Evolutionary conservation across 2,329 filamentous ascomycete genomes (phyloP), one percentile per base, ranked within the genome.

Genomic region (Phaeomoniella chlamydospora): DNA sequence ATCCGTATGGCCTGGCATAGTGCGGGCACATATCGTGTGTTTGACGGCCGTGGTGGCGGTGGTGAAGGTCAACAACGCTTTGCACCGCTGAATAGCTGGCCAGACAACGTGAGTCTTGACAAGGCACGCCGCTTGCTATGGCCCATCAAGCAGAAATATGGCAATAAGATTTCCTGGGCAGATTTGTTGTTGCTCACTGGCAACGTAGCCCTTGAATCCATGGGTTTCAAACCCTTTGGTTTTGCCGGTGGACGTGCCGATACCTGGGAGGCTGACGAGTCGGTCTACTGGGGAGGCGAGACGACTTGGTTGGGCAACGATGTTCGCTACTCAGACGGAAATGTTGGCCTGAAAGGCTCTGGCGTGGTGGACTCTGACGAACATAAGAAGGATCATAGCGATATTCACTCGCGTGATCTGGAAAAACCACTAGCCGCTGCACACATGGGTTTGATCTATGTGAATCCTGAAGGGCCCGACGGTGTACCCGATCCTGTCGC

Each of bases 131-230:
- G 80, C 43, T 71, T 86, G 38, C 64, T 86, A 30, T 84, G 79
- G 77, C 80, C 80, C 38, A 75, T 86, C 62, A 86, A 86, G 72
- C 79, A 83, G 48, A 86, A 86, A 68, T 86, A 86, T 45, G 80
- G 80, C 55, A 74, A 74, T 67, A 83, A 81, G 65, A 80, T 86
- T 57, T 85, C 80, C 0, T 86, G 80, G 80, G 76, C 80, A 15
- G 80, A 86, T 52, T 59, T 86, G 40, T 55, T 79, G 34, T 65
- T 84, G 38, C 68, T 86, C 37, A 71, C 77, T 17, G 80, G 80
- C 45, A 85, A 85, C 53, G 79, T 85, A 12, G 79, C 80, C 33
- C 68, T 86, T 43, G 80, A 86, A 61, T 73, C 71, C 42, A 84
- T 83, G 77, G 80, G 77, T 41, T 71, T 80, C 60, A 71, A 75